Conservation (phyloP, 73 alveolate species). For the Uronychia binucleata region DNA sequence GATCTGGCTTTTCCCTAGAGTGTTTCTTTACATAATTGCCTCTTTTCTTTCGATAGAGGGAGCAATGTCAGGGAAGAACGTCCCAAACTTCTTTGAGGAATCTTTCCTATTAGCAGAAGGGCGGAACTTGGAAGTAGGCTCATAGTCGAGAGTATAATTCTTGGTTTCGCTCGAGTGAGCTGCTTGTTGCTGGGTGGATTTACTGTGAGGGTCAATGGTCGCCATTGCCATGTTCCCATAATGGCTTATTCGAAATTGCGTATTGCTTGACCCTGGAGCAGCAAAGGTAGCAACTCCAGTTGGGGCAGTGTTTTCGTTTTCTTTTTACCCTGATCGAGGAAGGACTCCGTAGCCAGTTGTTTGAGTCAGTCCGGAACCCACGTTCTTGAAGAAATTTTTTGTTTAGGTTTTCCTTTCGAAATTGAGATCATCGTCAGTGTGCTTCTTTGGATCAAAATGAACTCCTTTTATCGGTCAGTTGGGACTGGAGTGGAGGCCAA, state of each 20-base stretch:
- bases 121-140: not conserved
- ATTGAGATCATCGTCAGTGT: not conserved
- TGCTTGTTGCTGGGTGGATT: not conserved
- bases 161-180: not conserved
- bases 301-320: not conserved
- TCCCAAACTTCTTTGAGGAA: not conserved
- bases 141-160: not conserved
- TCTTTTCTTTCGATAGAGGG: not conserved
- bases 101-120: not conserved
- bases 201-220: not conserved
- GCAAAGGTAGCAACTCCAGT: not conserved
- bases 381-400: not conserved
- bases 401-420: not conserved
- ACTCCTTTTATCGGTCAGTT: not conserved
- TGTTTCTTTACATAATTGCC: not conserved
- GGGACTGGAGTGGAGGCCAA: not conserved
- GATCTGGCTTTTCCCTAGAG: not conserved
- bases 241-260: not conserved
- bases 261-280: not conserved
- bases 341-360: not conserved
- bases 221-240: not conserved
- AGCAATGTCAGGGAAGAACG: not conserved
- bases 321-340: not conserved
- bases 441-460: not conserved
- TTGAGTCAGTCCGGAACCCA: not conserved